Conservation (phyloP, 768 basidiomycete genomes). For the Amanita exitialis region DNA sequence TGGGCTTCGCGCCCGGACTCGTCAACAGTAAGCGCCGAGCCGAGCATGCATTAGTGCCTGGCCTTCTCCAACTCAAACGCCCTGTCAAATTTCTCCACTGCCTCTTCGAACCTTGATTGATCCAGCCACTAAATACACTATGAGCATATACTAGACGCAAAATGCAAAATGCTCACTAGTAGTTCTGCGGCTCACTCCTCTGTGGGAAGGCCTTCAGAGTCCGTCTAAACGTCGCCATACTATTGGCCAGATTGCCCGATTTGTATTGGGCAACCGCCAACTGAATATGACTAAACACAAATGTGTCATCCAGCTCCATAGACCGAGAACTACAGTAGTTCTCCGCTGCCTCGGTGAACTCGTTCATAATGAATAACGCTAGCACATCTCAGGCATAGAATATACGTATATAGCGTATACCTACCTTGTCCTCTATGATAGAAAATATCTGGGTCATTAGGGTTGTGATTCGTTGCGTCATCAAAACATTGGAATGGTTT, state of each 20-base stretch:
- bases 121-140: slow-evolving; percentile 67
- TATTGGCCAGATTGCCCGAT: slow-evolving; percentile 60
- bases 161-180: slow-evolving; percentile 64
- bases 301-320: slow-evolving; percentile 73
- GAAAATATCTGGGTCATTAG: slow-evolving; percentile 89
- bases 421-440: slow-evolving; percentile 96
- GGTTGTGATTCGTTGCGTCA: slow-evolving; percentile 72
- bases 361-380: slow-evolving; percentile 94
- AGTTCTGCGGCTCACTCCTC: slow-evolving; percentile 85
- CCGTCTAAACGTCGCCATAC: slow-evolving; percentile 85
- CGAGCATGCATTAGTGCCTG: too few species aligned
- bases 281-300: slow-evolving; percentile 97
- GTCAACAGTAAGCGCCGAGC: too few species aligned
- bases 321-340: slow-evolving; percentile 94
- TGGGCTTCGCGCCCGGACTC: too few species aligned
- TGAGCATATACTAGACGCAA: not conserved
- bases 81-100: slow-evolving; percentile 86
- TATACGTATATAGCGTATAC: slow-evolving; percentile 9
- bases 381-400: not conserved
- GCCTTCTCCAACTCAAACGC: slow-evolving; percentile 82
- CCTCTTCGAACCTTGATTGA: slow-evolving; percentile 80
- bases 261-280: slow-evolving; percentile 97
- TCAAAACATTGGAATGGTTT: slow-evolving; percentile 90
- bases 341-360: slow-evolving; percentile 75
- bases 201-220: slow-evolving; percentile 81